Conservation (phyloP, 768 basidiomycete species). For the Gloeopeniophorella convolvens region DNA sequence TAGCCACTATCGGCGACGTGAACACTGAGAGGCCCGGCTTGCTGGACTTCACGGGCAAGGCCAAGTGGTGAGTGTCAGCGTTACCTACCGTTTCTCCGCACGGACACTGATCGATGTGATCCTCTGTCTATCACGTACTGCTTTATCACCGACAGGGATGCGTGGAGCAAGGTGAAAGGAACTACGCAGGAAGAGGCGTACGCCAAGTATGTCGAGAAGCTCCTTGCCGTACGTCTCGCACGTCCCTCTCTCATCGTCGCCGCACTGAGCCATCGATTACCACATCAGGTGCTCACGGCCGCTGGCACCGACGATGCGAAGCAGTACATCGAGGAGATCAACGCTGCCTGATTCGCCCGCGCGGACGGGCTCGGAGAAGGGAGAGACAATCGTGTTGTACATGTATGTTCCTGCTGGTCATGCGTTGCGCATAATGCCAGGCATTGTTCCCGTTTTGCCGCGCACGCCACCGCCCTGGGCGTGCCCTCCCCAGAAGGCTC, state of each 20-base stretch:
- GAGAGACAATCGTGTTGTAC: neutral
- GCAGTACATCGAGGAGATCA: slow-evolving; percentile 52
- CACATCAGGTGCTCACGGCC: slow-evolving; percentile 48
- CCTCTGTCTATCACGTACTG: neutral
- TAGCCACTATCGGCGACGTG: slow-evolving; percentile 71
- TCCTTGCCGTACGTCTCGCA: slow-evolving; percentile 50
- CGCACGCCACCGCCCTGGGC: slow-evolving; percentile 8
- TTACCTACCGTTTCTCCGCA: slow-evolving; percentile 1
- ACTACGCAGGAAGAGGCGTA: slow-evolving; percentile 64
- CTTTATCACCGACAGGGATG: slow-evolving; percentile 54
- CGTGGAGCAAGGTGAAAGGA: slow-evolving; percentile 75
- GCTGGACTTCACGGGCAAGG: slow-evolving; percentile 82
- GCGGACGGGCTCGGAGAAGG: neutral
- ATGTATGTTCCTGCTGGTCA: neutral
- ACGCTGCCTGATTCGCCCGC: slow-evolving; percentile 36
- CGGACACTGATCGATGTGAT: slow-evolving; percentile 7
- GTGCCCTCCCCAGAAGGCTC: neutral
- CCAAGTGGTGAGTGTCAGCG: slow-evolving; percentile 65
- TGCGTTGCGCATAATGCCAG: neutral
- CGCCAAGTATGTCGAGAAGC: slow-evolving; percentile 65
- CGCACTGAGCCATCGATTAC: slow-evolving; percentile 11
- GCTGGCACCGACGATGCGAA: slow-evolving; percentile 46
- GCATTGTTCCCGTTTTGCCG: slow-evolving; percentile 5
- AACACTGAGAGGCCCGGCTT: slow-evolving; percentile 61
- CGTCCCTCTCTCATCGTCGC: slow-evolving; percentile 2